Evolutionary conservation across 495 filamentous ascomycete species (phyloP), one percentile per base, ranked within the genome.

Genomic region (Cairneyella variabilis): DNA sequence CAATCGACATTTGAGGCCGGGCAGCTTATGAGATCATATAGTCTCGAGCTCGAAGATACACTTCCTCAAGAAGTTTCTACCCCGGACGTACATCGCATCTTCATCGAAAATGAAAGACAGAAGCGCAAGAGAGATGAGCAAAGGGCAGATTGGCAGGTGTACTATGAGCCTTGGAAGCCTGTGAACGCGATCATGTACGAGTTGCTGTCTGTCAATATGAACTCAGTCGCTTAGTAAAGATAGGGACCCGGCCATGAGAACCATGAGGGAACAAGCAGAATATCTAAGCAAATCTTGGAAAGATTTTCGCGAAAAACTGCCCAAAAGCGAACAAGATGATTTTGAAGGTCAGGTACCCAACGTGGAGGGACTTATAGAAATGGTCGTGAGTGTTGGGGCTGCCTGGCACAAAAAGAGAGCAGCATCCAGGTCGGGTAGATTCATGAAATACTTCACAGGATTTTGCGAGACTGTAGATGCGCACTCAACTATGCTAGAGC

Each of bases 381-480:
- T 46, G 42, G 42, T 46, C 10, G 42, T 22, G 4, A 46, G 17
- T 46, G 22, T 27, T 5, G 17, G 16, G 10, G 26, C 20, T 10
- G 22, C 9, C 8, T 46, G 42, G 42, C 42, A 46, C 9, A 27
- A 46, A 11, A 46, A 46, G 22, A 46, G 42, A 27, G 22, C 22
- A 11, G 20, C 42, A 8, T 46, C 42, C 8, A 21, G 20, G 42
- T 46, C 42, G 18, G 42, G 42, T 3, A 20, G 16, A 46, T 46
- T 46, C 20, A 46, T 46, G 42, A 20, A 46, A 21, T 21, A 46
- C 26, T 46, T 46, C 16, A 46, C 22, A 22, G 22, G 42, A 5
- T 46, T 46, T 17, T 46, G 42, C 42, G 14, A 27, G 18, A 46
- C 42, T 22, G 10, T 46, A 16, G 42, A 46, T 46, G 17, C 42